Percentiles rank a stretch among this genome's conserved stretches.
These are phyloP conservation scores for Penicillium longicatenatum DNA, from an alignment of 495 filamentous ascomycete genomes.

Conservation along the genomic window DNA sequence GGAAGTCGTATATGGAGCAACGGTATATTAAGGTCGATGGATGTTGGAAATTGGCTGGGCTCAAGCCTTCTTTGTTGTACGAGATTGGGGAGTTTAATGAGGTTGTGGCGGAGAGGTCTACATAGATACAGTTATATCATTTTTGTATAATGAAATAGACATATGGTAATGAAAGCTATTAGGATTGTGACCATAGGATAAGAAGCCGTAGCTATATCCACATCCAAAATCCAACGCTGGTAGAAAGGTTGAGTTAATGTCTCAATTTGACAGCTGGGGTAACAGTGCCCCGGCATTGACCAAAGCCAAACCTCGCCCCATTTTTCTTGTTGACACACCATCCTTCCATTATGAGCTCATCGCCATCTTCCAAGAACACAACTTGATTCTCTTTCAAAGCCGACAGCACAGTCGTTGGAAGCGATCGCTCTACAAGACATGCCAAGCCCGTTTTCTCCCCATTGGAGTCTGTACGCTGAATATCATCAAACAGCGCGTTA, in stretches of 20 bases:
- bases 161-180: no score
- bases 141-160: no score
- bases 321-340: constrained; percentile 22
- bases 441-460: constrained; percentile 12
- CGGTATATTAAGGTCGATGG: neutral
- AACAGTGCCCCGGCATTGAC: constrained; percentile 3
- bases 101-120: no score
- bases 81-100: neutral
- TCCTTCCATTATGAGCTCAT: constrained; percentile 29
- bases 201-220: no score
- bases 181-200: no score
- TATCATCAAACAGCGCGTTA: no score
- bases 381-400: constrained; percentile 10
- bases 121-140: no score
- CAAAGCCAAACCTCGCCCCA: constrained; percentile 10
- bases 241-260: neutral
- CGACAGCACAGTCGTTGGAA: neutral
- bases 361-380: constrained; percentile 25
- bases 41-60: neutral
- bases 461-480: constrained; percentile 13
- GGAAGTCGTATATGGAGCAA: neutral
- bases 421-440: constrained; percentile 22
- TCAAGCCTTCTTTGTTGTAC: neutral
- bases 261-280: neutral
- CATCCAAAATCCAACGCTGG: no score